These are phyloP conservation scores for Hemisphaericaspora xylofermentans DNA, from an alignment of 1,139 yeast genomes.

Conservation along the genomic window DNA sequence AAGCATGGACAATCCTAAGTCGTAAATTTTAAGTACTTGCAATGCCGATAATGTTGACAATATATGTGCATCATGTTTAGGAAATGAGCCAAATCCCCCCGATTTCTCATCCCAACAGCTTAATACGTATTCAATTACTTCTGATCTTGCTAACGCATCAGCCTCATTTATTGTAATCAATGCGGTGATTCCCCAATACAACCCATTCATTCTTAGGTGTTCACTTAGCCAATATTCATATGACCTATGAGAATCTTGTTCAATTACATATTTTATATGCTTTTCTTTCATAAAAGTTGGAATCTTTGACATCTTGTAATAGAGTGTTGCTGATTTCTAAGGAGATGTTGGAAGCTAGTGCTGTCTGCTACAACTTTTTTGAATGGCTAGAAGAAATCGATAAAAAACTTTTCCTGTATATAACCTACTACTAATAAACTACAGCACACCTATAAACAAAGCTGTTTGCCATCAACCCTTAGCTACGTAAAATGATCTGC, in stretches of 20 bases:
- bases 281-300: constrained; percentile 18
- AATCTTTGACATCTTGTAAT: neutral
- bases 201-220: constrained; percentile 84
- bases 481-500: neutral
- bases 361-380: too few species aligned
- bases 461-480: too few species aligned
- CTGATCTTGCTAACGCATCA: constrained; percentile 53
- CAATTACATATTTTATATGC: constrained; percentile 37
- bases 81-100: constrained; percentile 92
- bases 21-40: constrained; percentile 72
- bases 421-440: neutral
- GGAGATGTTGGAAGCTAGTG: too few species aligned
- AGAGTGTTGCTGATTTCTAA: neutral
- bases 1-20: constrained; percentile 45
- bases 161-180: constrained; percentile 58
- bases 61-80: constrained; percentile 88
- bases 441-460: too few species aligned
- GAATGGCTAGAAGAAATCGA: too few species aligned
- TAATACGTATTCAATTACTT: constrained; percentile 65
- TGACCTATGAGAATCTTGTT: constrained; percentile 39
- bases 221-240: constrained; percentile 89
- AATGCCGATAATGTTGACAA: constrained; percentile 83
- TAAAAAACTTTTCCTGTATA: neutral
- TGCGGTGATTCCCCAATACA: constrained; percentile 94
- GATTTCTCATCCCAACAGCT: constrained; percentile 57